A percentile compares a stretch with the other conserved stretches of the same genome.
Conservation (phyloP, 192 early-diverging fungal species). For the Linnemannia exigua region DNA sequence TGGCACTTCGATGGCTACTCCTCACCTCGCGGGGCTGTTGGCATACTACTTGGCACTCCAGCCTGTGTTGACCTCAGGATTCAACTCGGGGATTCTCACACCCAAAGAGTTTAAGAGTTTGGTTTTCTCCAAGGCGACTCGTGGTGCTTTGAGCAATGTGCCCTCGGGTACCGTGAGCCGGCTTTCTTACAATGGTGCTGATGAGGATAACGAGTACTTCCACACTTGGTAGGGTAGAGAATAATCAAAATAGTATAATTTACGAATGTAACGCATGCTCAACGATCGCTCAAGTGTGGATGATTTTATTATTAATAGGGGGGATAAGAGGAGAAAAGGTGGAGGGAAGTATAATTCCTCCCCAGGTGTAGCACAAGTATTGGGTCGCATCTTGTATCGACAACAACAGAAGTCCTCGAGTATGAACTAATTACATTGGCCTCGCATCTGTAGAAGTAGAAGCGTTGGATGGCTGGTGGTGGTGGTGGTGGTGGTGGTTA, state of each 20-base stretch:
- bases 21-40: slow-evolving; percentile 80
- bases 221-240: not conserved
- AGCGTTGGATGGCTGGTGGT: too few species aligned
- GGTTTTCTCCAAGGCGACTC: not conserved
- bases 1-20: slow-evolving; percentile 94
- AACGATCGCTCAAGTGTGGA: not conserved
- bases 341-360: too few species aligned
- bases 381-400: too few species aligned
- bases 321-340: not conserved
- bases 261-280: not conserved
- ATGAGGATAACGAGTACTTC: not conserved
- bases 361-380: too few species aligned
- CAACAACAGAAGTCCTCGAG: too few species aligned
- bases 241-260: not conserved
- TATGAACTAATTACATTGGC: too few species aligned
- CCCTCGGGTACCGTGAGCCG: not conserved
- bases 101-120: not conserved
- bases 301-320: slow-evolving; percentile 1
- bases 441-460: too few species aligned
- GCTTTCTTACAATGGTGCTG: not conserved
- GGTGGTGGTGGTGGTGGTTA: not conserved
- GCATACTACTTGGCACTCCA: not conserved
- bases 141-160: not conserved
- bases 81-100: not conserved
- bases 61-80: not conserved